Evolutionary conservation across 1,284 basidiomycete genomes (phyloP).

Genomic region (Puccinia coronata): DNA sequence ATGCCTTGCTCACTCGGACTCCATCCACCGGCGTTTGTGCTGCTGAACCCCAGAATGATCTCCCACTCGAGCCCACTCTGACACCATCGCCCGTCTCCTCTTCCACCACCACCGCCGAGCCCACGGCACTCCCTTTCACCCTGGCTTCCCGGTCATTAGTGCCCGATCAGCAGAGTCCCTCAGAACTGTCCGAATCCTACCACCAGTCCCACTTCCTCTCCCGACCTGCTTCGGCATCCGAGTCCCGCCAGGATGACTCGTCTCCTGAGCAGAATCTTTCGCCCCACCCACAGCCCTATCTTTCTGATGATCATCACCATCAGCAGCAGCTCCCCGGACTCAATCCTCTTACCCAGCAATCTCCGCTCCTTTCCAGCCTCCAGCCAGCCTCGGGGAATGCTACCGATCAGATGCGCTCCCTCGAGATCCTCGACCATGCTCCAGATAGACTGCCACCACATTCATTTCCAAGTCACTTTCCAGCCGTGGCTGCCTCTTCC

Average conservation of each 20-base stretch:
- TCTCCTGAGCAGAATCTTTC: no score
- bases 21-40: neutral
- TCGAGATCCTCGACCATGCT: slow-evolving; percentile 15
- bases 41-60: neutral
- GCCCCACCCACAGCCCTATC: no score
- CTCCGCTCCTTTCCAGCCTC: neutral
- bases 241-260: neutral
- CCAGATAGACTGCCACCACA: neutral
- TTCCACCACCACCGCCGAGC: slow-evolving; percentile 20
- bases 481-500: neutral
- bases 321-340: neutral
- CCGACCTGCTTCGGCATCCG: neutral
- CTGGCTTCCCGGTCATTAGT: neutral
- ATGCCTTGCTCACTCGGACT: neutral
- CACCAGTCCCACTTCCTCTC: neutral
- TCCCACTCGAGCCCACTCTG: slow-evolving; percentile 9
- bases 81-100: slow-evolving; percentile 31
- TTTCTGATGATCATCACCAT: neutral
- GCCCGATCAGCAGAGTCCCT: slow-evolving; percentile 1
- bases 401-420: slow-evolving; percentile 15
- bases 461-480: neutral
- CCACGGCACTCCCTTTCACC: neutral
- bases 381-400: neutral
- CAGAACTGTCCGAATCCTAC: neutral
- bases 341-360: neutral